These are phyloP conservation scores for Penicillium simplicissimum DNA, from an alignment of 495 filamentous ascomycete species.

Conservation along the genomic window DNA sequence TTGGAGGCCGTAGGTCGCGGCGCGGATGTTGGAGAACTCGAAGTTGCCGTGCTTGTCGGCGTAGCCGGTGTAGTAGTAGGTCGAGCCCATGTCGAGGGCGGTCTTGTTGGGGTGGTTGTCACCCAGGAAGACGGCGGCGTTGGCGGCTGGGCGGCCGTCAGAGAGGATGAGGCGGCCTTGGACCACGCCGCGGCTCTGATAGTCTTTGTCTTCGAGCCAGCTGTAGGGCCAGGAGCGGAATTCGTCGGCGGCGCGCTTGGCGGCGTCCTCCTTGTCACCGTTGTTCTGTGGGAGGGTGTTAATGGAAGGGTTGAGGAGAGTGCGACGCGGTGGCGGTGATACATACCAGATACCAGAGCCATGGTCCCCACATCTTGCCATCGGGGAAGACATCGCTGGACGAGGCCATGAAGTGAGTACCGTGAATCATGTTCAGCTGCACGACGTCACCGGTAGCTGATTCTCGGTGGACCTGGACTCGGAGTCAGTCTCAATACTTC, in stretches of 20 bases:
- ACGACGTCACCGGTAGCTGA: conserved; percentile 7
- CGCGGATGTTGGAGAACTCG: conserved; percentile 5
- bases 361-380: conserved; percentile 10
- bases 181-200: conserved; percentile 1
- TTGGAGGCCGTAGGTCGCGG: conserved; percentile 3
- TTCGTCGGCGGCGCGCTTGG: conserved; percentile 4
- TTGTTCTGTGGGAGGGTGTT: not conserved
- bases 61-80: conserved; percentile 7
- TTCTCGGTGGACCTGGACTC: conserved; percentile 6
- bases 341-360: conserved; percentile 10
- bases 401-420: conserved; percentile 9
- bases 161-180: not conserved
- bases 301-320: not conserved
- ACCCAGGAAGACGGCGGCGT: conserved; percentile 7
- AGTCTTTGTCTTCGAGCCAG: conserved; percentile 6
- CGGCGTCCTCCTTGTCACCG: conserved; percentile 1
- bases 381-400: not conserved
- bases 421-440: conserved; percentile 10
- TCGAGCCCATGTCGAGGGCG: conserved; percentile 1
- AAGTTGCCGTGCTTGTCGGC: conserved; percentile 2
- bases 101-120: conserved; percentile 5
- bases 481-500: not conserved
- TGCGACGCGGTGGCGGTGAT: too few relatives aligned
- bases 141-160: conserved; percentile 6
- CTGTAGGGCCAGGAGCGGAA: conserved; percentile 4